These are phyloP conservation scores for Colletotrichum falcatum DNA, from an alignment of 2,329 filamentous ascomycete species.

Conservation along the genomic window DNA sequence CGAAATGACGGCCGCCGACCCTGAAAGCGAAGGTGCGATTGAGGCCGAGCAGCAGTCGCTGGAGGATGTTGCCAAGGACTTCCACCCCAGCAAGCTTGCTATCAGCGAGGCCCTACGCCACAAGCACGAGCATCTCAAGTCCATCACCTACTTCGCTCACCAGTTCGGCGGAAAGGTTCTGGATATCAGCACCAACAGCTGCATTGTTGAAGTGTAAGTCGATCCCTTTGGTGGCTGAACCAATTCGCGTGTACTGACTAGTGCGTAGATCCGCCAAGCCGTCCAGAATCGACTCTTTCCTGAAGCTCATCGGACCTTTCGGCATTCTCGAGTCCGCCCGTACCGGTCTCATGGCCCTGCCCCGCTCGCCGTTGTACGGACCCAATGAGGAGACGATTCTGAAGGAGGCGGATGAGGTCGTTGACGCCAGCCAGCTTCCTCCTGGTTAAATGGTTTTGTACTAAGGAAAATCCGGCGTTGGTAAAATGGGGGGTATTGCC, in stretches of 20 bases:
- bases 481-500: conserved; percentile 39
- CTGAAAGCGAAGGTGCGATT: conserved; percentile 56
- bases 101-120: conserved; percentile 90
- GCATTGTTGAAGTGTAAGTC: conserved; percentile 95
- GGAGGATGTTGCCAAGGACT: conserved; percentile 71
- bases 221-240: not conserved
- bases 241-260: conserved; percentile 44
- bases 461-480: conserved; percentile 42
- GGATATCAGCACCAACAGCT: conserved; percentile 98
- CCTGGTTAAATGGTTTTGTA: conserved; percentile 73
- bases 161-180: conserved; percentile 98
- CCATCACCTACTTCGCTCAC: conserved; percentile 95
- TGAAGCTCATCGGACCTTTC: conserved; percentile 94
- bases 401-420: conserved; percentile 94
- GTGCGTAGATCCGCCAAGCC: conserved; percentile 85
- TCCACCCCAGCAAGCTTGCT: conserved; percentile 89
- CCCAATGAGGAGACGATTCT: conserved; percentile 74
- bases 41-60: conserved; percentile 56
- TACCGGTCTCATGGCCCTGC: conserved; percentile 96
- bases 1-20: conserved; percentile 75
- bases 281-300: conserved; percentile 93
- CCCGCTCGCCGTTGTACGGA: conserved; percentile 87
- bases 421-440: conserved; percentile 93
- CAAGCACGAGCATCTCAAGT: conserved; percentile 97
- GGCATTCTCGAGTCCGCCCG: conserved; percentile 96